Evolutionary conservation across 139 green algal species (phyloP), one percentile per base, ranked within the genome.

Genomic region (Micractinium conductrix): DNA sequence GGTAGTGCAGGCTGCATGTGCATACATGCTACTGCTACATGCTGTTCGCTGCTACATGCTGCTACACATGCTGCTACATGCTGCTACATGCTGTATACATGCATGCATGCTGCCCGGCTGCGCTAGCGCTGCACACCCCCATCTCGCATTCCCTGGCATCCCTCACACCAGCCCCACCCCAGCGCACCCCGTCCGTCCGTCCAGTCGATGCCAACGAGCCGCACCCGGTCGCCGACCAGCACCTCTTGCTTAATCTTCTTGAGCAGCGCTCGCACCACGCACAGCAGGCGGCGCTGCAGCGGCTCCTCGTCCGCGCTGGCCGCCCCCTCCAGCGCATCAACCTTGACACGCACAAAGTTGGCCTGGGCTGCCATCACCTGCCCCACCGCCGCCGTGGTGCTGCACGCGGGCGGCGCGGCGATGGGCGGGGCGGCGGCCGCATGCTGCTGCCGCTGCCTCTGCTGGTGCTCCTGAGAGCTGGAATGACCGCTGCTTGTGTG

Each of bases 201-300:
- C 96, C 96, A 98, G 81, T 98, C 95, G n/a, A 98, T 93, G 43
- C 86, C 83, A 8, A 81, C 81, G 28, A 98, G 88, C 12, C 86
- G 68, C n/a, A 99, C 96, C 4, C 79, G 38, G 84, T 99, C 96
- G 1, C 96, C 96, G 14, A 99, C 97, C 60, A 99, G 80, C 75
- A 98, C 96, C 55, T 82, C 38, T 38, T 67, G 86, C 63, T 94
- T 87, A 30, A 99, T 94, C 89, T 99, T 99, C 79, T 97, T 96
- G 9, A 99, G 90, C 58, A 99, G 86, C 1, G 88, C 91, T 6
- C 95, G 88, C 38, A 96, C 88, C 21, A 91, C 92, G 86, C 97
- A 99, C 70, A 99, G 89, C 50, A 99, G 90, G 88, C 96, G 91
- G 19, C 48, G 33, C 35, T 60, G 78, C 33, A 82, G 86, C 38